Conservation (phyloP, 2,329 filamentous ascomycete species). For the Bipolaris gigantea region DNA sequence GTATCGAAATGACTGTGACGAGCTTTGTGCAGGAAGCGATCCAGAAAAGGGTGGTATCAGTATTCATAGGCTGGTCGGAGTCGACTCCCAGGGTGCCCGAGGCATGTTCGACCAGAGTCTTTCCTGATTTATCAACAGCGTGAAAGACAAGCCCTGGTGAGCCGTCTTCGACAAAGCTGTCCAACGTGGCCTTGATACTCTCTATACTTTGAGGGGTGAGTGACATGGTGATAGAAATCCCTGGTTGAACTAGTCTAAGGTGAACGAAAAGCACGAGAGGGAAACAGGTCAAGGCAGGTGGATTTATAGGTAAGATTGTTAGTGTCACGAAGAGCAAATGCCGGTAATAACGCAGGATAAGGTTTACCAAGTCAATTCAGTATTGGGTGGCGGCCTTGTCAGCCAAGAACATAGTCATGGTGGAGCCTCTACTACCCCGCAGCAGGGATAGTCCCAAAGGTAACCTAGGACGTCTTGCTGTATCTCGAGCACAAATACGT, state of each 20-base stretch:
- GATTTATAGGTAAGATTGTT: neutral
- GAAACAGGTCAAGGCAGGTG: neutral
- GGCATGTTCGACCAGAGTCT: conserved; percentile 47
- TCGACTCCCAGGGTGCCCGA: conserved; percentile 48
- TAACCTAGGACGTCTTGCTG: neutral
- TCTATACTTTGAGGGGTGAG: conserved; percentile 33
- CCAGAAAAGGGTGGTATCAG: conserved; percentile 62
- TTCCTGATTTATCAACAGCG: conserved; percentile 50
- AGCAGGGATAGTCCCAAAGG: neutral
- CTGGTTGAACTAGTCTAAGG: neutral
- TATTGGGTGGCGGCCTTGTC: neutral
- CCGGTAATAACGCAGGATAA: neutral
- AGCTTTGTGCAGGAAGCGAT: conserved; percentile 56
- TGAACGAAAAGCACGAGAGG: neutral
- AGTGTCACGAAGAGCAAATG: neutral
- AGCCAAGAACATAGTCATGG: neutral
- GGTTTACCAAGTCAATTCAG: neutral
- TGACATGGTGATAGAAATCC: conserved; percentile 27
- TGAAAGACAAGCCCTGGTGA: conserved; percentile 50
- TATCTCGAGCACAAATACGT: neutral
- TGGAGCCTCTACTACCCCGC: conserved; percentile 6
- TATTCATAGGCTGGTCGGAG: conserved; percentile 56
- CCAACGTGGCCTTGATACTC: conserved; percentile 44
- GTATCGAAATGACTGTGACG: conserved; percentile 36
- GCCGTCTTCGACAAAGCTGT: conserved; percentile 36